These are phyloP conservation scores for Colletotrichum magnum DNA, from an alignment of 2,329 filamentous ascomycete genomes.

Conservation along the genomic window DNA sequence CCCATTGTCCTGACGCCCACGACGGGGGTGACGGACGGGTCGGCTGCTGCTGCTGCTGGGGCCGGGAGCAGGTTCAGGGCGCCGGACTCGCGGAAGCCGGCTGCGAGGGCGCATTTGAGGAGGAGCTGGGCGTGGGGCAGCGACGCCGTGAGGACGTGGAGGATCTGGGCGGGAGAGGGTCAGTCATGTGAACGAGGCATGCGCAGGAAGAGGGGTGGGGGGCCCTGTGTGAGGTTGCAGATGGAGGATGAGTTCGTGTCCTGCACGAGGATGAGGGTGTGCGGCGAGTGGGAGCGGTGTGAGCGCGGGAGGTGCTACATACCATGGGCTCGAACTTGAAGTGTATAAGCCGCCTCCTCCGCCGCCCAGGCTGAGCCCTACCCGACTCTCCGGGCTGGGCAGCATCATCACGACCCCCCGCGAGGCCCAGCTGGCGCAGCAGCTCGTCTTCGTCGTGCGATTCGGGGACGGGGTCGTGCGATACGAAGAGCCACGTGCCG, in stretches of 20 bases:
- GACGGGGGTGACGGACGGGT: constrained; percentile 70
- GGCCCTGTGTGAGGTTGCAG: neutral
- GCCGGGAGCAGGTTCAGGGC: constrained; percentile 74
- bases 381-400: constrained; percentile 25
- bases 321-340: constrained; percentile 98
- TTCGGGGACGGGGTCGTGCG: constrained; percentile 77
- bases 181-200: constrained; percentile 8
- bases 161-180: constrained; percentile 71
- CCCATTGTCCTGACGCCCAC: constrained; percentile 90
- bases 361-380: constrained; percentile 41
- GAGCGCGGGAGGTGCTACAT: constrained; percentile 51
- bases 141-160: constrained; percentile 87
- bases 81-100: constrained; percentile 92
- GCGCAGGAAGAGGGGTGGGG: neutral
- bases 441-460: constrained; percentile 44
- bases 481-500: constrained; percentile 89
- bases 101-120: constrained; percentile 80
- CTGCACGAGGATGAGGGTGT: neutral
- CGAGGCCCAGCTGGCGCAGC: constrained; percentile 54
- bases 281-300: neutral
- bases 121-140: constrained; percentile 81
- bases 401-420: constrained; percentile 44
- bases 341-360: constrained; percentile 72
- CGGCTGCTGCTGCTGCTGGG: constrained; percentile 42
- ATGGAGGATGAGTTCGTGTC: neutral